Evolutionary conservation across 192 early-diverging fungal genomes (phyloP).

Genomic region (Rhizophagus sp.): DNA sequence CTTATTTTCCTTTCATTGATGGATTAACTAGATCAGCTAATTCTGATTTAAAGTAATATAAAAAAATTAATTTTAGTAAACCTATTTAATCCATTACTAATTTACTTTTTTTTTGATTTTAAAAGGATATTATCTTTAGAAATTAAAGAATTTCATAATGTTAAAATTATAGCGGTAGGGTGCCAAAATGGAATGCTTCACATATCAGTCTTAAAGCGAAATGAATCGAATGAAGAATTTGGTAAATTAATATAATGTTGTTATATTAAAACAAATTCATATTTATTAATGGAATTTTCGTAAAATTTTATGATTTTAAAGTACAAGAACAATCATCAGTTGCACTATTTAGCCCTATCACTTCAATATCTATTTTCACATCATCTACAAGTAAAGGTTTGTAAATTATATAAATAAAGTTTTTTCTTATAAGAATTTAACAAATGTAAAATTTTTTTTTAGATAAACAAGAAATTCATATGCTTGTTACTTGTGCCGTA

Average conservation of each 20-base stretch:
- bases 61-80: neutral
- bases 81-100: neutral
- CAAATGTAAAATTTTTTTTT: neutral
- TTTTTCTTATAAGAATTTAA: neutral
- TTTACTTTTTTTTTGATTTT: too few species aligned
- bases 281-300: neutral
- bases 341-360: slow-evolving; percentile 17
- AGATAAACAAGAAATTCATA: slow-evolving; percentile 34
- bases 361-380: slow-evolving; percentile 19
- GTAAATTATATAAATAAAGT: neutral
- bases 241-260: neutral
- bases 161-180: slow-evolving; percentile 27
- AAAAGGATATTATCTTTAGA: slow-evolving; percentile 18
- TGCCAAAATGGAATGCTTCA: slow-evolving; percentile 30
- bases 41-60: neutral
- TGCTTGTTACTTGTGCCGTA: slow-evolving; percentile 58
- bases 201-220: slow-evolving; percentile 11
- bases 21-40: neutral
- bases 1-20: slow-evolving; percentile 16
- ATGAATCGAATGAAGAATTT: neutral
- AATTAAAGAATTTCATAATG: slow-evolving; percentile 14
- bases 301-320: slow-evolving; percentile 6
- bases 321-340: neutral
- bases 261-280: neutral
- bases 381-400: slow-evolving; percentile 23